A percentile compares a stretch with the other conserved stretches of the same genome.
Conservation (phyloP, 1,284 basidiomycete genomes). For the Trichosporon asahii region DNA sequence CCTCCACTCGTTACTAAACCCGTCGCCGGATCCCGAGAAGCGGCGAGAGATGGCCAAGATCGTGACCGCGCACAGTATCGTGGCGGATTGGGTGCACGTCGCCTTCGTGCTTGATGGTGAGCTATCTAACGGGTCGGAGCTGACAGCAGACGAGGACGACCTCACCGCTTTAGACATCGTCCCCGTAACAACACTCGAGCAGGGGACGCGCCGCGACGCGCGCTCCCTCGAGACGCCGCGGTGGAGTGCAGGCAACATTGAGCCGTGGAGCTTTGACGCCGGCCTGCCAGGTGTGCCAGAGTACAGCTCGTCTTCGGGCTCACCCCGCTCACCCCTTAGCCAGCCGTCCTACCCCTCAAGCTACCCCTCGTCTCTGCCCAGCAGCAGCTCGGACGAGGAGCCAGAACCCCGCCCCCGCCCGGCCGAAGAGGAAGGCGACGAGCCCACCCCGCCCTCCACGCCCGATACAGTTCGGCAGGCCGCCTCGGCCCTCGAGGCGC, state of each 20-base stretch:
- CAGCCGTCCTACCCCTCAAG: not conserved
- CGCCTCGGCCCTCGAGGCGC: slow-evolving; percentile 13
- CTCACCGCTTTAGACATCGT: slow-evolving; percentile 8
- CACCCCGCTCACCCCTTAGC: not conserved
- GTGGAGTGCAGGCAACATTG: not conserved
- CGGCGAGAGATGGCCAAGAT: slow-evolving; percentile 27
- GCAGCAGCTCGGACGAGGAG: not conserved
- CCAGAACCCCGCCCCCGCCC: not conserved
- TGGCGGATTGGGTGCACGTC: slow-evolving; percentile 33
- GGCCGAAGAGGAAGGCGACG: too few relatives aligned
- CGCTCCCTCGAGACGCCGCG: slow-evolving; percentile 13
- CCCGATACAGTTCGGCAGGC: slow-evolving; percentile 8
- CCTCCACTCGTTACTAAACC: slow-evolving; percentile 34
- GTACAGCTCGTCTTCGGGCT: not conserved
- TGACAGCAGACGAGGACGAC: slow-evolving; percentile 17
- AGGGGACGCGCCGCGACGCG: not conserved
- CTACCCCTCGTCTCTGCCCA: not conserved
- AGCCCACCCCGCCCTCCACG: not conserved
- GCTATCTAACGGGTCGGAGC: not conserved
- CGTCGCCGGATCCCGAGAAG: slow-evolving; percentile 22
- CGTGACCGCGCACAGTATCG: slow-evolving; percentile 25
- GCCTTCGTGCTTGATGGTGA: slow-evolving; percentile 26
- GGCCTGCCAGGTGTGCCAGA: slow-evolving; percentile 3
- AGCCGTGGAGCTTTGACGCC: slow-evolving; percentile 9
- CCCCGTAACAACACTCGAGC: slow-evolving; percentile 17